A percentile compares a stretch with the other conserved stretches of the same genome.
phyloP scores from a whole-genome alignment of 768 basidiomycete species.

The Auriculariales sp. region DNA sequence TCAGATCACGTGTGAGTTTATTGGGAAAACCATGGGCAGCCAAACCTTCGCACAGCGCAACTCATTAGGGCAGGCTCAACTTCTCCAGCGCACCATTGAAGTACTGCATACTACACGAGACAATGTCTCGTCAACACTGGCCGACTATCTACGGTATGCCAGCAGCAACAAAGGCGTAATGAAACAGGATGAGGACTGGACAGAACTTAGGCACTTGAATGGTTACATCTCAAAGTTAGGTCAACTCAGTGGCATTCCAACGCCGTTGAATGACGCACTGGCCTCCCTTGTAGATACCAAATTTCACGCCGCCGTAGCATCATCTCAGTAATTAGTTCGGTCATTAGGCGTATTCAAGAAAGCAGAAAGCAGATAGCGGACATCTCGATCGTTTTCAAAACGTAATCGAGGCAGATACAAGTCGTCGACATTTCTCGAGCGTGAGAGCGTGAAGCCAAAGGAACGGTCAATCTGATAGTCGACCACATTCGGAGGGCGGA shows the following conservation, averaged over 20 bases:
- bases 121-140: not conserved
- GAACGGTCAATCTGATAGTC: too few relatives aligned
- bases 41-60: too few relatives aligned
- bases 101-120: not conserved
- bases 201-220: not conserved
- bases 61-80: not conserved
- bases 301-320: not conserved
- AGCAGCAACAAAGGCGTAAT: not conserved
- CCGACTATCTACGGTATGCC: not conserved
- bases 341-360: too few relatives aligned
- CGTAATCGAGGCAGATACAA: too few relatives aligned
- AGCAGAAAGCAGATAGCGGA: too few relatives aligned
- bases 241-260: not conserved
- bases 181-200: not conserved
- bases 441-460: too few relatives aligned
- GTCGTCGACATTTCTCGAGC: too few relatives aligned
- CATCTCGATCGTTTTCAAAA: too few relatives aligned
- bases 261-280: not conserved
- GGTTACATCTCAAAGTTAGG: not conserved
- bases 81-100: not conserved
- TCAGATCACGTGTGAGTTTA: not conserved
- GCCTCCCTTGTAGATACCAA: not conserved
- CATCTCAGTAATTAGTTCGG: too few relatives aligned
- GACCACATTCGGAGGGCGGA: too few relatives aligned
- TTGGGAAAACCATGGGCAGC: not conserved